A percentile compares a stretch with the other conserved stretches of the same genome.
Conservation (phyloP, 768 basidiomycete species). For the Mycena capillaripes region DNA sequence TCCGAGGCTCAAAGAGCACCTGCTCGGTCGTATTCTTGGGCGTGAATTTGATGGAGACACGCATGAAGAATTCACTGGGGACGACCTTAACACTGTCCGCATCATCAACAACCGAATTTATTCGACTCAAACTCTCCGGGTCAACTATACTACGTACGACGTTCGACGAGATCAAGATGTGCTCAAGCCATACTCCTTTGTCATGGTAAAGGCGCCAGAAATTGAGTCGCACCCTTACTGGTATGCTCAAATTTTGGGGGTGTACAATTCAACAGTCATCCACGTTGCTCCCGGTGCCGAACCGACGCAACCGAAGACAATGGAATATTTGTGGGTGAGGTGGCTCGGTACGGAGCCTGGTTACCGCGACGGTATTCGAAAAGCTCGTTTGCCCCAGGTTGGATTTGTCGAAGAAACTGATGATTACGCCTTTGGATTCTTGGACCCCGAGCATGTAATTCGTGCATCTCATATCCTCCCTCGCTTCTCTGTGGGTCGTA, state of each 20-base stretch:
- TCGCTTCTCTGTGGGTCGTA: slow-evolving; percentile 38
- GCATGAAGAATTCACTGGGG: slow-evolving; percentile 39
- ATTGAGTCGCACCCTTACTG: slow-evolving; percentile 34
- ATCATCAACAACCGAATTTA: slow-evolving; percentile 45
- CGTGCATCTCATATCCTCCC: slow-evolving; percentile 53
- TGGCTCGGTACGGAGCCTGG: slow-evolving; percentile 41
- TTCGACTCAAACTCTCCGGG: slow-evolving; percentile 41
- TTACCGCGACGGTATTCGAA: slow-evolving; percentile 34
- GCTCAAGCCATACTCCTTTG: slow-evolving; percentile 46
- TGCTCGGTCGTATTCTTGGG: slow-evolving; percentile 46
- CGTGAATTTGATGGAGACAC: slow-evolving; percentile 47
- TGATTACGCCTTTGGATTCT: slow-evolving; percentile 51
- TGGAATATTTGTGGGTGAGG: slow-evolving; percentile 48
- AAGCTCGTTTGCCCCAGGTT: slow-evolving; percentile 43
- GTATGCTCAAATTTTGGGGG: slow-evolving; percentile 43
- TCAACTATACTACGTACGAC: slow-evolving; percentile 57
- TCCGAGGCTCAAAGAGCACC: slow-evolving; percentile 50
- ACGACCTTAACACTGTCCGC: slow-evolving; percentile 37
- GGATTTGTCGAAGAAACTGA: slow-evolving; percentile 43
- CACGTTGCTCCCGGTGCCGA: slow-evolving; percentile 24
- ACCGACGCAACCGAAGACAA: neutral
- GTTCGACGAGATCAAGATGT: slow-evolving; percentile 48
- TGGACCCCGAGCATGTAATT: slow-evolving; percentile 52
- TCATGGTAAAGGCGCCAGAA: slow-evolving; percentile 40
- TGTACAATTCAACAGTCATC: slow-evolving; percentile 41